Evolutionary conservation across 108 stramenopile genomes (phyloP).

Genomic region (Cylindrotheca closterium): DNA sequence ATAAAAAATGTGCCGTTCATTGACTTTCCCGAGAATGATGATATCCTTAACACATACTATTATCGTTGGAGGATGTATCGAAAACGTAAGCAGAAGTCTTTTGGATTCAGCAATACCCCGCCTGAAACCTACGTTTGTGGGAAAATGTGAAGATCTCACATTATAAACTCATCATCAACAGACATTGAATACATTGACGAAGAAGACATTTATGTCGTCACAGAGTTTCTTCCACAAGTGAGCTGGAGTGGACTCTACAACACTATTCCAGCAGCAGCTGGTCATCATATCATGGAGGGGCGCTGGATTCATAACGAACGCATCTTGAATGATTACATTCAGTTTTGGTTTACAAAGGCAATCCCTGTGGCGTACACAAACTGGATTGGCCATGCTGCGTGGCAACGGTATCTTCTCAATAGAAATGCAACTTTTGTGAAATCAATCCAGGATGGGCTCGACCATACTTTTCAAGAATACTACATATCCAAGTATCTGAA

Average conservation of each 20-base stretch:
- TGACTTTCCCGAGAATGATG: too few relatives aligned
- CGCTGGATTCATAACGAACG: not conserved
- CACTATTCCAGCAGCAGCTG: not conserved
- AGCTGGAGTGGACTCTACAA: not conserved
- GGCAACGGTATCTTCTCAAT: not conserved
- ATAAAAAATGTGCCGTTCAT: too few relatives aligned
- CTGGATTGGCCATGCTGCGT: not conserved
- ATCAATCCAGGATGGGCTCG: too few relatives aligned
- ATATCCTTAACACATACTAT: too few relatives aligned
- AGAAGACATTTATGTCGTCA: not conserved
- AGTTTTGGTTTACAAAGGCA: not conserved
- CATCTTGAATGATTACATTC: not conserved
- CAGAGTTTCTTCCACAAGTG: not conserved
- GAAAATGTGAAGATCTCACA: too few relatives aligned
- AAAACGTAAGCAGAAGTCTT: too few relatives aligned
- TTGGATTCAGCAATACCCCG: too few relatives aligned
- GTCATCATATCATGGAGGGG: not conserved
- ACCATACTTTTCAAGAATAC: not conserved
- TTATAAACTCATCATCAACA: too few relatives aligned
- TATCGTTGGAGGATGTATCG: too few relatives aligned
- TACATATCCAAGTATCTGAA: not conserved
- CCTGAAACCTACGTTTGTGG: too few relatives aligned
- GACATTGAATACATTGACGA: not conserved
- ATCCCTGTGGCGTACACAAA: not conserved
- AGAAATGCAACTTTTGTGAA: too few relatives aligned